phyloP scores from a whole-genome alignment of 1,284 basidiomycete genomes.

The Irpex rosettiformis region DNA sequence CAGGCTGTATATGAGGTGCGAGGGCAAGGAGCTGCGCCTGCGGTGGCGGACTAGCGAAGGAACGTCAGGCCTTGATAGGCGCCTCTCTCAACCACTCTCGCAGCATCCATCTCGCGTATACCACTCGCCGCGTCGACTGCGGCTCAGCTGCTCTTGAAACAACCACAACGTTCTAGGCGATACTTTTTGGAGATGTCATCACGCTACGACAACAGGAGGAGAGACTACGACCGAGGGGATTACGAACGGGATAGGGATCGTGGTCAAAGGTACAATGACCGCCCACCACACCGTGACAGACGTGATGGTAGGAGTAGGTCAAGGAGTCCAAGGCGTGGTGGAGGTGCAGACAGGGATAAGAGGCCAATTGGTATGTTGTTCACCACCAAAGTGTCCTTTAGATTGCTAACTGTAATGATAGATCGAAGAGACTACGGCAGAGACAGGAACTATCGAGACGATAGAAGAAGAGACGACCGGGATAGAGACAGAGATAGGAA shows the following conservation, averaged over 20 bases:
- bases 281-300: slow-evolving; percentile 38
- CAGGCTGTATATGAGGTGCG: slow-evolving; percentile 2
- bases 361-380: slow-evolving; percentile 34
- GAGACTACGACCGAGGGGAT: slow-evolving; percentile 55
- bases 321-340: slow-evolving; percentile 59
- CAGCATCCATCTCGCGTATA: not conserved
- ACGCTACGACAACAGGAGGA: slow-evolving; percentile 50
- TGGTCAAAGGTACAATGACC: slow-evolving; percentile 36
- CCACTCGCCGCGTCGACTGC: not conserved
- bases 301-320: slow-evolving; percentile 52
- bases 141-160: not conserved
- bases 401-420: slow-evolving; percentile 8
- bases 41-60: slow-evolving; percentile 1
- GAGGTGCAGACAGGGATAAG: slow-evolving; percentile 42
- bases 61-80: not conserved
- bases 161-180: not conserved
- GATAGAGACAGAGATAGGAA: slow-evolving; percentile 33
- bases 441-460: slow-evolving; percentile 29
- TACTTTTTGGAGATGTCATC: slow-evolving; percentile 43
- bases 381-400: not conserved
- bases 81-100: not conserved
- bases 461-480: slow-evolving; percentile 35
- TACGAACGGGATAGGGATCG: slow-evolving; percentile 69
- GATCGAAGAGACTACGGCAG: slow-evolving; percentile 29
- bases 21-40: not conserved